Percentiles rank a stretch among this genome's conserved stretches.
phyloP scores from a whole-genome alignment of 208 protist genomes.

The Trypanosoma vivax region DNA sequence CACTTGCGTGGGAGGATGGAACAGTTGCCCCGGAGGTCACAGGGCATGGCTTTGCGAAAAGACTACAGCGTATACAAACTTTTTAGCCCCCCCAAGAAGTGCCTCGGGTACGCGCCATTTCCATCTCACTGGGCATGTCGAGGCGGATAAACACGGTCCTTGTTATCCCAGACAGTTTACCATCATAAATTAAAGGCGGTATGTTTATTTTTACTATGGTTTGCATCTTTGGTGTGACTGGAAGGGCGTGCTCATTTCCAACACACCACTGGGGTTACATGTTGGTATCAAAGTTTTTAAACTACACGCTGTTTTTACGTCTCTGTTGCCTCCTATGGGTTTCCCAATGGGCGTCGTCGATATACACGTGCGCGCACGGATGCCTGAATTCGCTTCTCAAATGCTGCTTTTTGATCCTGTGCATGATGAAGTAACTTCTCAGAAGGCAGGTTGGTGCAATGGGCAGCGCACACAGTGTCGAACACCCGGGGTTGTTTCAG shows the following conservation, averaged over 20 bases:
- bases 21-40: background rate
- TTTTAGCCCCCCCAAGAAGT: slow-evolving; percentile 18
- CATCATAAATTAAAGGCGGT: slow-evolving; percentile 38
- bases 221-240: slow-evolving; percentile 5
- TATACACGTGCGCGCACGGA: slow-evolving; percentile 21
- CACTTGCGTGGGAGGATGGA: background rate
- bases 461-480: slow-evolving; percentile 8
- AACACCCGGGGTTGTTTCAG: slow-evolving; percentile 13
- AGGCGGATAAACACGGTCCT: slow-evolving; percentile 19
- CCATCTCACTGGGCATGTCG: slow-evolving; percentile 20
- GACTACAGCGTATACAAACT: slow-evolving; percentile 11
- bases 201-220: slow-evolving; percentile 19
- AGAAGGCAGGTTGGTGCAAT: slow-evolving; percentile 24
- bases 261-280: background rate
- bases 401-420: slow-evolving; percentile 28
- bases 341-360: slow-evolving; percentile 29
- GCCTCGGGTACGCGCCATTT: slow-evolving; percentile 2
- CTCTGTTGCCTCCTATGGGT: slow-evolving; percentile 15
- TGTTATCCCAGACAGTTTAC: slow-evolving; percentile 36
- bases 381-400: slow-evolving; percentile 25
- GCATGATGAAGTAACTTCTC: slow-evolving; percentile 13
- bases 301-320: slow-evolving; percentile 3
- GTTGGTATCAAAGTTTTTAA: slow-evolving; percentile 16
- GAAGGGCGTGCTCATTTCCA: background rate
- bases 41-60: background rate